Conservation (phyloP, 371 early-diverging fungal genomes). For the Lichtheimia corymbifera region DNA sequence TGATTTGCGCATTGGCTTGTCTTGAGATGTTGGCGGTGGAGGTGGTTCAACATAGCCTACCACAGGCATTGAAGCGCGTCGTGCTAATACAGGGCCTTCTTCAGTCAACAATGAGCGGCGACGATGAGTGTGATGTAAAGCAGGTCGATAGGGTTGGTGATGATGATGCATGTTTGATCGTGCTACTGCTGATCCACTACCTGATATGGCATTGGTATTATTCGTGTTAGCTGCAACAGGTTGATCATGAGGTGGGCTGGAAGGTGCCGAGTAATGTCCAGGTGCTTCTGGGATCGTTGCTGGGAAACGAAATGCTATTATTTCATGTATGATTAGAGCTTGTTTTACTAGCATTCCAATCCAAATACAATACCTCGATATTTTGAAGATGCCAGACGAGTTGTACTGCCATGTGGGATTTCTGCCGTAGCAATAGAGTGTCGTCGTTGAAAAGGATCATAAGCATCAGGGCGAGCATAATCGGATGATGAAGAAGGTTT, state of each 20-base stretch:
- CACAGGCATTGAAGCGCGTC: conserved; percentile 57
- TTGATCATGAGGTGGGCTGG: conserved; percentile 52
- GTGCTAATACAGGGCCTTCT: conserved; percentile 20
- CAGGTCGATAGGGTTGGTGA: conserved; percentile 16
- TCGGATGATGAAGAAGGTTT: conserved; percentile 14
- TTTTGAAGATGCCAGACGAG: conserved; percentile 25
- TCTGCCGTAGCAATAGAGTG: conserved; percentile 61
- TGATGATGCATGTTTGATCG: conserved; percentile 32
- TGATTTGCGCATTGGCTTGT: conserved; percentile 74
- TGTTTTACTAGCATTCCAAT: not conserved
- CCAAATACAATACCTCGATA: conserved; percentile 26
- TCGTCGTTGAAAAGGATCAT: conserved; percentile 52
- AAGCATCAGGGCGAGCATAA: conserved; percentile 33
- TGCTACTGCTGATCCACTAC: conserved; percentile 18
- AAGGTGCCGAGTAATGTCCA: conserved; percentile 53
- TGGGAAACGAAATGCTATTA: conserved; percentile 38
- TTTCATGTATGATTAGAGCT: not conserved
- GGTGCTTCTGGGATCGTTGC: conserved; percentile 42
- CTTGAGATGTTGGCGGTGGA: conserved; percentile 81
- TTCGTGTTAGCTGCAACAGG: conserved; percentile 14
- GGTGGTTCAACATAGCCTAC: conserved; percentile 25
- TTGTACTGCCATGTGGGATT: conserved; percentile 13
- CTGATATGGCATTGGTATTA: conserved; percentile 8
- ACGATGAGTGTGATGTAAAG: conserved; percentile 26
- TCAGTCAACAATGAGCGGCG: conserved; percentile 37